Base-by-base conservation (phyloP, 345 rosid species). In the Syzygium jambos region DNA sequence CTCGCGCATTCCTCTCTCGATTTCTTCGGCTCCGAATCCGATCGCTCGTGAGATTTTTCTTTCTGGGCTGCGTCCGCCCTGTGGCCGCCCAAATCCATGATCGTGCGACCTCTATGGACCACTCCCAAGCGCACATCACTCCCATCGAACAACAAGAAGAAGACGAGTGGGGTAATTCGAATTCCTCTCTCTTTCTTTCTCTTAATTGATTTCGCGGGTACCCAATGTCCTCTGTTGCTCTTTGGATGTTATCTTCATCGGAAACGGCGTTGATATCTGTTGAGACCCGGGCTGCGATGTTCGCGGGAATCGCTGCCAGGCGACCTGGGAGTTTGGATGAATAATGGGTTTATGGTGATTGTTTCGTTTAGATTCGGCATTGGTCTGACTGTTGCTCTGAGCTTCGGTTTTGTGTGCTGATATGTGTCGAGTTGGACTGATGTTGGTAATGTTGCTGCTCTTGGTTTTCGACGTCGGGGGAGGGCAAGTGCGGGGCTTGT, bases 111-210 rank as follows among this genome's bases (percentile, higher is more conserved):
- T 92, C 86, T 86, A 96, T 96, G 99, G 98, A 97, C 89, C 90
- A 93, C 88, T 91, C 94, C 90, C 92, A 94, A 53, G 88, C 86
- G 59, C 93, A 86, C 91, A 88, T 92, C 88, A 86, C 91, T 90
- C 91, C 94, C 11, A 51, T 88, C 85, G 80, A 73, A 73, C 93
- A 25, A 59, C 65, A 91, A 82, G 94, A 94, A 90, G 97, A 95
- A 87, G 98, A 97, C 86, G 97, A 92, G 89, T 96, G 99, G 99
- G 98, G 98, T 97, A 91, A 88, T 88, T 38, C 78, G 3, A 68
- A 52, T 14, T 54, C 57, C 87, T n/a, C 29, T 57, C 6, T 57
- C 65, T 25, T 11, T 86, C 38, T 41, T 77, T 88, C 52, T 49
- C 63, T 41, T 11, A 14, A 10, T 80, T 51, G 5, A 14, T 34